Conservation (phyloP, 1,284 basidiomycete genomes). For the Tetrapyrgos nigripes region DNA sequence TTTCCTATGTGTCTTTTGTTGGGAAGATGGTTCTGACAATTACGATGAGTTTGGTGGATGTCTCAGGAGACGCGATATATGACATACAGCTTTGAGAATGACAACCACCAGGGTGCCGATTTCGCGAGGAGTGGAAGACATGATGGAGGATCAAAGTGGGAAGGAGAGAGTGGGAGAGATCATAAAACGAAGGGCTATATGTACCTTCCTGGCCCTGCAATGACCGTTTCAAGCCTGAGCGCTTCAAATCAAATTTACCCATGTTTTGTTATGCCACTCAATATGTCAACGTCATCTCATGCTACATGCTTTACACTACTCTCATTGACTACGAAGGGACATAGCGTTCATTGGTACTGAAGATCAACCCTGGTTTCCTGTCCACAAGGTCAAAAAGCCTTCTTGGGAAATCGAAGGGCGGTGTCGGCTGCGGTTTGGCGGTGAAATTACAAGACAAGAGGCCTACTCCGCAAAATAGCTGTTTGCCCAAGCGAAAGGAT, state of each 20-base stretch:
- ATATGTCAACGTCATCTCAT: background rate
- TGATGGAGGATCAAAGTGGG: constrained; percentile 25
- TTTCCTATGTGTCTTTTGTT: constrained; percentile 97
- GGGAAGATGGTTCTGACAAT: constrained; percentile 82
- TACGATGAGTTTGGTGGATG: constrained; percentile 25
- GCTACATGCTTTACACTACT: background rate
- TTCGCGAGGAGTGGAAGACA: constrained; percentile 69
- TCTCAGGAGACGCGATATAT: constrained; percentile 18
- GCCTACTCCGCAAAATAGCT: constrained; percentile 72
- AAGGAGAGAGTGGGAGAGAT: constrained; percentile 5
- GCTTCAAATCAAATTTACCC: too few relatives aligned
- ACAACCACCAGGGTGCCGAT: constrained; percentile 96
- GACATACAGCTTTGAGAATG: constrained; percentile 91
- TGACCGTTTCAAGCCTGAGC: too few relatives aligned
- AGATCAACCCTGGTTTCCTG: constrained; percentile 73
- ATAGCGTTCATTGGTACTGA: constrained; percentile 60
- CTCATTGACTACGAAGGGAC: constrained; percentile 41
- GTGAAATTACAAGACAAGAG: background rate
- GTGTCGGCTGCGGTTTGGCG: constrained; percentile 22
- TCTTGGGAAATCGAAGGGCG: constrained; percentile 44
- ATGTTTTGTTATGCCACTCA: background rate
- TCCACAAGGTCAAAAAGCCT: constrained; percentile 79
- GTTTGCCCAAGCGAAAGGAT: constrained; percentile 83
- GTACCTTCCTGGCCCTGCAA: too few relatives aligned
- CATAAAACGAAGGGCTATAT: background rate